These are phyloP conservation scores for Candida smagusa DNA, from an alignment of 1,139 yeast genomes.

Conservation along the genomic window DNA sequence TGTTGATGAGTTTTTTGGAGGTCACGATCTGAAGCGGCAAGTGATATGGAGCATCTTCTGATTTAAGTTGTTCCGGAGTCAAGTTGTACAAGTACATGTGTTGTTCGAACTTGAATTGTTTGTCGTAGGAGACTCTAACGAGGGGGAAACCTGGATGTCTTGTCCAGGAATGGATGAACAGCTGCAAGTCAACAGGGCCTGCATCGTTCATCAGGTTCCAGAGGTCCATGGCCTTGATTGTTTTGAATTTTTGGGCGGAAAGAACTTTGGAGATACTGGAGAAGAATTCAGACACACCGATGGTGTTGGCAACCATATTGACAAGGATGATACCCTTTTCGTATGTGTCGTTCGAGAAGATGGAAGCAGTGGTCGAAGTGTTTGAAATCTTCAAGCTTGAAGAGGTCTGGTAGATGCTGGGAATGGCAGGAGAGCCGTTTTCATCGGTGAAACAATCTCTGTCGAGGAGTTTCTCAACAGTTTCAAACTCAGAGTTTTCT, in stretches of 20 bases:
- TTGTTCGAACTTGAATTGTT: slow-evolving; percentile 44
- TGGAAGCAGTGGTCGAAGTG: slow-evolving; percentile 35
- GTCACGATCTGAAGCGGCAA: slow-evolving; percentile 50
- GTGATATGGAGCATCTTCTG: slow-evolving; percentile 48
- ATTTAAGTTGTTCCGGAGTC: slow-evolving; percentile 19
- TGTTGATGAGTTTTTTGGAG: slow-evolving; percentile 29
- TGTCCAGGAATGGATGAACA: slow-evolving; percentile 57
- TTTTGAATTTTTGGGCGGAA: slow-evolving; percentile 26
- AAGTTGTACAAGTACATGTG: slow-evolving; percentile 42
- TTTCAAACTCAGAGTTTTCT: neutral
- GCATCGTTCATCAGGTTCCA: slow-evolving; percentile 44
- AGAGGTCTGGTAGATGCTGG: slow-evolving; percentile 26
- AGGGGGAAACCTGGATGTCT: slow-evolving; percentile 59
- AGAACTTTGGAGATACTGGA: slow-evolving; percentile 43
- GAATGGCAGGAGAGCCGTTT: slow-evolving; percentile 18
- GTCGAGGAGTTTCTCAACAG: slow-evolving; percentile 34
- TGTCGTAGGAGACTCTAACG: slow-evolving; percentile 34
- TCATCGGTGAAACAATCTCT: slow-evolving; percentile 34
- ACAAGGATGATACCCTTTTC: slow-evolving; percentile 63
- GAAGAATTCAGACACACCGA: slow-evolving; percentile 30
- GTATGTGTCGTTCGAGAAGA: slow-evolving; percentile 55
- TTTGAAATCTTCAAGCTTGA: slow-evolving; percentile 31
- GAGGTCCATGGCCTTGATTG: slow-evolving; percentile 54
- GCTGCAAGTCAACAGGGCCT: slow-evolving; percentile 29
- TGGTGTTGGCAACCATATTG: slow-evolving; percentile 50